Evolutionary conservation across 768 basidiomycete genomes (phyloP).

Genomic region (Solioccasus polychromus): DNA sequence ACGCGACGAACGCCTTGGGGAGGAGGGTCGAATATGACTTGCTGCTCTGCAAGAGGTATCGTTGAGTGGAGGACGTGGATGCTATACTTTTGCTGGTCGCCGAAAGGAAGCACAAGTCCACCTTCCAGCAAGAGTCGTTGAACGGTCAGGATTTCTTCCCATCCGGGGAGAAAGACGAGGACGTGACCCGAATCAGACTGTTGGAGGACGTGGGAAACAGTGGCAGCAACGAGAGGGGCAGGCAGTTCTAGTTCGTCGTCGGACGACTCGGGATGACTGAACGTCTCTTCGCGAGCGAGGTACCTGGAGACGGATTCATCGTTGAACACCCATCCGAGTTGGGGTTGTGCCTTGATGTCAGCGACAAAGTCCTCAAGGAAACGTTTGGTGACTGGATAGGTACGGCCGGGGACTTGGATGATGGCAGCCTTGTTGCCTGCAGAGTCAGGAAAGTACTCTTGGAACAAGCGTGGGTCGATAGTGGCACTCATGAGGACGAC

Average conservation of each 20-base stretch:
- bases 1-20: constrained; percentile 74
- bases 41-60: constrained; percentile 85
- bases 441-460: constrained; percentile 76
- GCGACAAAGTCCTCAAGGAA: constrained; percentile 78
- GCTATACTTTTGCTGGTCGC: constrained; percentile 52
- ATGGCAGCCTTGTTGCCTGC: constrained; percentile 59
- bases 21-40: constrained; percentile 84
- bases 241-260: constrained; percentile 75
- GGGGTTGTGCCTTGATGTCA: constrained; percentile 40
- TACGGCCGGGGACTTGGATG: constrained; percentile 85
- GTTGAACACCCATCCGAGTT: constrained; percentile 59
- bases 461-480: constrained; percentile 87
- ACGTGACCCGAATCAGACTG: constrained; percentile 80
- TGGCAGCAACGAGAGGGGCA: constrained; percentile 74
- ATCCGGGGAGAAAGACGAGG: constrained; percentile 89
- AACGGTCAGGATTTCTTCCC: constrained; percentile 83
- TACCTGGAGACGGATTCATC: constrained; percentile 74
- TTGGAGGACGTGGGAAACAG: constrained; percentile 73
- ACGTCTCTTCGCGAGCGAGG: constrained; percentile 53
- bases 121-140: constrained; percentile 59
- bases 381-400: constrained; percentile 80
- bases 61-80: constrained; percentile 88
- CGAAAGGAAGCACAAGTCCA: constrained; percentile 57
- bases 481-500: constrained; percentile 95
- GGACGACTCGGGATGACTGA: constrained; percentile 9